Evolutionary conservation across 805 yeast species (phyloP), one percentile per base, ranked within the genome.

Genomic region (Ogataea polymorpha): DNA sequence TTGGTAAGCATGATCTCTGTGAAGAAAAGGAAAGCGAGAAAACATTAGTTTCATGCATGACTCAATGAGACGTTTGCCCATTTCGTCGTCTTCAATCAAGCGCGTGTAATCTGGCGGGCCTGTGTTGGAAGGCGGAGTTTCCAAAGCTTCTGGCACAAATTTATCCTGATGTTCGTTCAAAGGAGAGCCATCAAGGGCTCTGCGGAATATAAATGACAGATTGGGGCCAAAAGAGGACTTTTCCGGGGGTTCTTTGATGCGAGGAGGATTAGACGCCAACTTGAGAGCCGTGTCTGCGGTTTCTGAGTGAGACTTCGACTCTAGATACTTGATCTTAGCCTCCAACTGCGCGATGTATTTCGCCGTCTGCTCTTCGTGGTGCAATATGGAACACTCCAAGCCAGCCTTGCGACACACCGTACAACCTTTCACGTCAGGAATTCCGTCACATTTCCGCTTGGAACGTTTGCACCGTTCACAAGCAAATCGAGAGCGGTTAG

Each of bases 361-460:
- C 11, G 39, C 25, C 9, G 47, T 32, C 29, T 51, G 49, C 6
- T 38, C 37, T 10, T 39, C 26, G 4, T 42, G 31, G 26, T 23
- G 28, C 23, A 45, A 26, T 7, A 53, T 43, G 1, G 56, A 48
- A 29, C 58, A 54, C 12, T 41, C 48, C 6, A 37, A 37, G 5
- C 44, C 42, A 9, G 47, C 45, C 21, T 45, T 45, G 2, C 14
- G 12, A 32, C 54, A 51, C 5, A 35, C 33, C 3, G 49, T 31
- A 37, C 56, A 51, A 12, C 49, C 36, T 14, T 40, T 46, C 21
- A 50, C 18, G 34, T 52, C 55, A 1, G 56, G 56, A 9, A 48
- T 39, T 2, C 56, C 58, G 37, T 51, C 58, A 39, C 58, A 53
- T 20, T 44, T 51, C 6, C 56, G 37, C 20, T 53, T 53, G 24